phyloP scores from a whole-genome alignment of 2,329 filamentous ascomycete species.

The Colletotrichum graminicola region DNA sequence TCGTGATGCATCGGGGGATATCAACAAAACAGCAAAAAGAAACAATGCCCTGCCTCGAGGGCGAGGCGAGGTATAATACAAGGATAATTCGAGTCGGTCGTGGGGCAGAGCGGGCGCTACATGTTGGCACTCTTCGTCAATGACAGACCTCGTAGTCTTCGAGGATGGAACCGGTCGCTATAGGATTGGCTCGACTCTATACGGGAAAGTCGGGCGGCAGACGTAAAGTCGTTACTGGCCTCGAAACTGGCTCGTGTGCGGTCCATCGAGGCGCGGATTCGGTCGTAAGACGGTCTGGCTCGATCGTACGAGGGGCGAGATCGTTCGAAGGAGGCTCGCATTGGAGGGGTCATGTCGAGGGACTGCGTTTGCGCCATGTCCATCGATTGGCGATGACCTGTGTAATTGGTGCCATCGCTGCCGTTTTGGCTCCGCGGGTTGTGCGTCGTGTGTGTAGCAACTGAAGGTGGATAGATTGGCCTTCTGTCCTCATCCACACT shows the following conservation, averaged over 20 bases:
- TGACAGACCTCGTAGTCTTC: conserved; percentile 59
- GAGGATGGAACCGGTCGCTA: conserved; percentile 49
- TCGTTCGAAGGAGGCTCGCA: conserved; percentile 44
- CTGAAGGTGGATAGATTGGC: conserved; percentile 93
- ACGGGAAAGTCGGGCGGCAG: conserved; percentile 84
- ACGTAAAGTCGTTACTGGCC: conserved; percentile 90
- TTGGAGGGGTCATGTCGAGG: conserved; percentile 45
- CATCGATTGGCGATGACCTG: conserved; percentile 72
- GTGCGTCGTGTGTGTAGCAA: conserved; percentile 83
- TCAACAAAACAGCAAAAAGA: conserved; percentile 52
- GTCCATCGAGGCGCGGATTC: conserved; percentile 89
- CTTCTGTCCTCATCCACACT: conserved; percentile 88
- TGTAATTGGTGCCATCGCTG: conserved; percentile 94
- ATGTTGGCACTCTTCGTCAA: conserved; percentile 56
- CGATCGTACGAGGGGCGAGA: conserved; percentile 73
- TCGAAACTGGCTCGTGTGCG: conserved; percentile 86
- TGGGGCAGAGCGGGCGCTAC: conserved; percentile 44
- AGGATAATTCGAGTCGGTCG: conserved; percentile 35
- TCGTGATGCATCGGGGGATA: conserved; percentile 58
- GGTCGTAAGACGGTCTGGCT: conserved; percentile 86
- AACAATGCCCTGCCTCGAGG: conserved; percentile 27
- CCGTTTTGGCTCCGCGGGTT: conserved; percentile 88
- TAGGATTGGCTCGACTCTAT: conserved; percentile 80
- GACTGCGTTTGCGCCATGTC: conserved; percentile 56
- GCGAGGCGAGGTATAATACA: conserved; percentile 47